These are phyloP conservation scores for Suillus occidentalis DNA, from an alignment of 768 basidiomycete genomes.

Conservation along the genomic window DNA sequence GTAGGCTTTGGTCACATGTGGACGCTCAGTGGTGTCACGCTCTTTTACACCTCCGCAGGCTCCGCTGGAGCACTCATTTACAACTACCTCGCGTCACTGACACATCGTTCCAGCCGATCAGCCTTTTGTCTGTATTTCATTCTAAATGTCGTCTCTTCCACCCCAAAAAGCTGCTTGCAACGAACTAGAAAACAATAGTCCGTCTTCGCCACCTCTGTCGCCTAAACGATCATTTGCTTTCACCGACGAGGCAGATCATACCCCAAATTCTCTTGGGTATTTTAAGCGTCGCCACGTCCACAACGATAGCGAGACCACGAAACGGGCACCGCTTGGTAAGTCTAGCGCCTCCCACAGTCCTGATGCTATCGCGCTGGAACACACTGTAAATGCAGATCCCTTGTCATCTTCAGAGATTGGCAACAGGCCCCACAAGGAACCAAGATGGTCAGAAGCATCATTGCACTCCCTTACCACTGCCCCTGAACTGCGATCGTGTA, in stretches of 20 bases:
- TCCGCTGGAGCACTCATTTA: background rate
- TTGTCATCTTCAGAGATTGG: constrained; percentile 22
- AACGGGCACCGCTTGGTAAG: constrained; percentile 29
- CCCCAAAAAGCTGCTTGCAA: background rate
- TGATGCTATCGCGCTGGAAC: constrained; percentile 3
- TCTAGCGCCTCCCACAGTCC: constrained; percentile 6
- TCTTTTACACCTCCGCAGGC: background rate
- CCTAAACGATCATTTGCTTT: constrained; percentile 24
- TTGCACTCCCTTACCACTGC: constrained; percentile 12
- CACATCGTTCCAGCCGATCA: background rate
- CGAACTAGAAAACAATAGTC: constrained; percentile 14
- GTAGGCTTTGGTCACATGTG: background rate
- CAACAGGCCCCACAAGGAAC: constrained; percentile 16
- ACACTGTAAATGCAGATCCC: constrained; percentile 22
- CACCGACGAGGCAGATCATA: constrained; percentile 16
- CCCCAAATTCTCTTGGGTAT: constrained; percentile 9
- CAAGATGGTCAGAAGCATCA: constrained; percentile 9
- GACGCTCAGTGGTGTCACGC: background rate
- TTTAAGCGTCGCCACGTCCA: constrained; percentile 24
- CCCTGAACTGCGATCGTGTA: constrained; percentile 18
- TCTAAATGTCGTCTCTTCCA: background rate
- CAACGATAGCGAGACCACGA: constrained; percentile 7
- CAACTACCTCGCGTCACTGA: background rate
- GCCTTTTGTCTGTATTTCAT: background rate
- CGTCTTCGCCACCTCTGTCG: constrained; percentile 14